Evolutionary conservation across 2,329 filamentous ascomycete species (phyloP).

Genomic region (Penicillium sp.): DNA sequence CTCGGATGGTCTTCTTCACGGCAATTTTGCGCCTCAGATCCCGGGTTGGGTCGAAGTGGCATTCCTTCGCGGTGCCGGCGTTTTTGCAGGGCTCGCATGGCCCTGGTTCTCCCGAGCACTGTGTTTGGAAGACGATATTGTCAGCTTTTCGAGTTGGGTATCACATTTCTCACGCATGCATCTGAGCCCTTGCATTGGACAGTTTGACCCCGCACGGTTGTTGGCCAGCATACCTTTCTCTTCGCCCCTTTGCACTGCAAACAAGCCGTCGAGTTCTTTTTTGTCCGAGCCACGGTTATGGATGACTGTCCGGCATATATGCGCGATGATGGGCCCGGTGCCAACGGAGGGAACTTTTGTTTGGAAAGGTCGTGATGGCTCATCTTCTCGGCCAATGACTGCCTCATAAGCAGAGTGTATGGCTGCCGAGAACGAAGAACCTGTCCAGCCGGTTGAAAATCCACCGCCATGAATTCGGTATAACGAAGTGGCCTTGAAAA

Average conservation of each 20-base stretch:
- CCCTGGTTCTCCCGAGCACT: slow-evolving; percentile 37
- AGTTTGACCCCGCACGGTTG: not conserved
- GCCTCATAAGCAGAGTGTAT: not conserved
- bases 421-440: not conserved
- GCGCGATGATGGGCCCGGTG: slow-evolving; percentile 27
- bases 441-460: not conserved
- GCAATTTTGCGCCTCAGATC: slow-evolving; percentile 42
- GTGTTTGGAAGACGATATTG: slow-evolving; percentile 4
- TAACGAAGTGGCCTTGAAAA: not conserved
- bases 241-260: slow-evolving; percentile 39
- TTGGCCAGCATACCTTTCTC: slow-evolving; percentile 31
- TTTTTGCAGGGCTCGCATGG: slow-evolving; percentile 39
- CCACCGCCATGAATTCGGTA: not conserved
- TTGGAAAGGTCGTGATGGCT: slow-evolving; percentile 22
- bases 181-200: not conserved
- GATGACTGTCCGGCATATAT: slow-evolving; percentile 19
- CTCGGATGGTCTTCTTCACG: slow-evolving; percentile 37
- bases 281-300: slow-evolving; percentile 29
- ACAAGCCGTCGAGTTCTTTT: slow-evolving; percentile 41
- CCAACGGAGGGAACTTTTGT: slow-evolving; percentile 31
- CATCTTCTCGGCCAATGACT: slow-evolving; percentile 8
- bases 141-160: slow-evolving; percentile 1
- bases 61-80: slow-evolving; percentile 28
- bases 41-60: slow-evolving; percentile 38
- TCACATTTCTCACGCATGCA: not conserved